Base-by-base conservation (phyloP, 345 rosid genomes). In the Erodium maritimum region DNA sequence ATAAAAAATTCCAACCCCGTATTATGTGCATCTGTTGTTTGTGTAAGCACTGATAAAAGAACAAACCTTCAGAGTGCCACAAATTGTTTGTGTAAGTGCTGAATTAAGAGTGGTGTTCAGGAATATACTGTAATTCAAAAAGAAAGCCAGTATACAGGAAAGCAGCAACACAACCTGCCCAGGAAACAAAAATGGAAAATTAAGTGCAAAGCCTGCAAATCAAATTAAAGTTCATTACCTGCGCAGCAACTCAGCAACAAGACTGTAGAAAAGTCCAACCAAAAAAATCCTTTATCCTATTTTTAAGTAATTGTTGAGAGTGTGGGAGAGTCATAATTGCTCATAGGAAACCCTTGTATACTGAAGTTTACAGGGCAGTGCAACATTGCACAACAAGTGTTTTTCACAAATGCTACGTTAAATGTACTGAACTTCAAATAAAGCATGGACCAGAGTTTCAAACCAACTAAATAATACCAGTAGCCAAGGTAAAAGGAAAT, bases 101-200 rank as follows among this genome's bases (percentile, higher is more conserved):
- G 99, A 93, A 75, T 93, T 93, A 60, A 93, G 95, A 70, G 96
- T 87, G 42, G 99, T 93, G 74, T 93, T 93, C 22, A 90, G 84
- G 80, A 93, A 93, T 46, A 93, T 83, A 66, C 95, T 72, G 75
- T 93, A 93, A 72, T 90, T 90, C 77, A 93, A 73, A 85, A 90
- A 87, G 88, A 93, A 93, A 65, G 99, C 97, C 71, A 93, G 67
- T 18, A 75, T 63, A 58, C 97, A 90, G 42, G 99, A 93, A 72
- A 82, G 73, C 58, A 87, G 60, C 70, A 93, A 57, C 72, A 93
- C 84, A 63, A 54, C 81, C 99, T 93, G 88, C 65, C 68, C 5
- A 1, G 37, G 37, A 29, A 63, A 57, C 54, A 63, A 50, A 46
- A 58, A 61, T 19, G 17, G 48, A 55, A 61, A 18, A 58, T 54